These are phyloP conservation scores for Cnidoscolus chayamansa DNA, from an alignment of 441 rosid genomes.

Conservation along the genomic window DNA sequence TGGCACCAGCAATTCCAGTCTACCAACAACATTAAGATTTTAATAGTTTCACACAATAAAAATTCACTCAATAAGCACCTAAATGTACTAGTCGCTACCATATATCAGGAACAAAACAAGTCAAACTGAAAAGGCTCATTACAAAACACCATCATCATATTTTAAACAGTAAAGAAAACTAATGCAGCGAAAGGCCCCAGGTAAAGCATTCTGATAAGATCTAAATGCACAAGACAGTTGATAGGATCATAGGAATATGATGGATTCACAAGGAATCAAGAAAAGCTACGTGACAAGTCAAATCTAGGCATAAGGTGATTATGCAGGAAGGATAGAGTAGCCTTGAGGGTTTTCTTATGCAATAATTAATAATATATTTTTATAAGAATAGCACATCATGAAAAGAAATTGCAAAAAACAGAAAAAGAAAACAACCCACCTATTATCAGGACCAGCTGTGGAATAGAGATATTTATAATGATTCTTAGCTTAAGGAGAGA, in stretches of 20 bases:
- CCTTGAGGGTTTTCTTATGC: neutral
- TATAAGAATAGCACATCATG: too few relatives aligned
- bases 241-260: too few relatives aligned
- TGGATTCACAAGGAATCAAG: neutral
- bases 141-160: neutral
- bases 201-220: neutral
- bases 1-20: slow-evolving; percentile 83
- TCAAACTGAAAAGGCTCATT: neutral
- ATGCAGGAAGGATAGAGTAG: neutral
- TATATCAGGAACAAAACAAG: slow-evolving; percentile 11
- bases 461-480: too few relatives aligned
- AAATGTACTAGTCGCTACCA: neutral
- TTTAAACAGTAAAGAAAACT: neutral
- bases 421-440: too few relatives aligned
- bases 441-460: too few relatives aligned
- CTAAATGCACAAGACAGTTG: neutral
- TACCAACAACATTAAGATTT: slow-evolving; percentile 37
- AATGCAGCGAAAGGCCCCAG: neutral
- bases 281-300: too few relatives aligned
- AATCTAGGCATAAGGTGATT: neutral
- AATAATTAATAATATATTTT: too few relatives aligned
- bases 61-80: neutral
- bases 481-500: too few relatives aligned
- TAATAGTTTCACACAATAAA: slow-evolving; percentile 4
- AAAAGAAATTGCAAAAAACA: too few relatives aligned